A percentile compares a stretch with the other conserved stretches of the same genome.
These are phyloP conservation scores for Henckelia pumila DNA, from an alignment of 257 asterid species.

Conservation along the genomic window DNA sequence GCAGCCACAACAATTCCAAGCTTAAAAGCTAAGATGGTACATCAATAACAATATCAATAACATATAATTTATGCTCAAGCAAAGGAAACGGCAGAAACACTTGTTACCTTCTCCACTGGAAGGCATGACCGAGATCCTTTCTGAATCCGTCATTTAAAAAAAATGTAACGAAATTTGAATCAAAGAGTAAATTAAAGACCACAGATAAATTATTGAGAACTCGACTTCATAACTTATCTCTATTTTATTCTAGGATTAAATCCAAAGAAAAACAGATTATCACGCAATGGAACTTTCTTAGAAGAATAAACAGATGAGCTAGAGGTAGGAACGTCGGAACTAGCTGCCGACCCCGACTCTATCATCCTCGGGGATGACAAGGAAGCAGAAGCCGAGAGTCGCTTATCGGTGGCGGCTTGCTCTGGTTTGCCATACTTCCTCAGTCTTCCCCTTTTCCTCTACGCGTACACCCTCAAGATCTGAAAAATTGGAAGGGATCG, in stretches of 20 bases:
- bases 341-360: conserved; percentile 16
- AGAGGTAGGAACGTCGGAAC: conserved; percentile 8
- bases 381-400: conserved; percentile 1
- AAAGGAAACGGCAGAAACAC: too few species aligned
- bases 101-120: too few species aligned
- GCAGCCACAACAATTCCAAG: too few species aligned
- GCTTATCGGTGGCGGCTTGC: conserved; percentile 33
- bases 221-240: not conserved
- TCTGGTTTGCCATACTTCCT: conserved; percentile 31
- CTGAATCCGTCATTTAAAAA: too few species aligned
- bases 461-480: conserved; percentile 18
- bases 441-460: conserved; percentile 33
- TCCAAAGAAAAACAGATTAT: not conserved
- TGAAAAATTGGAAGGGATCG: too few species aligned
- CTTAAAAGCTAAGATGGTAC: too few species aligned
- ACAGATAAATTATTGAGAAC: not conserved
- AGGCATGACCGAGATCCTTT: too few species aligned
- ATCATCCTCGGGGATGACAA: conserved; percentile 36
- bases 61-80: too few species aligned
- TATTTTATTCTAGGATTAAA: not conserved
- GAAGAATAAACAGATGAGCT: conserved; percentile 32
- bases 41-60: too few species aligned
- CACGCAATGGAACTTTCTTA: conserved; percentile 21
- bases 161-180: too few species aligned
- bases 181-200: too few species aligned